Evolutionary conservation across 2,329 filamentous ascomycete species (phyloP), one percentile per base, ranked within the genome.

Genomic region (Penicillium sclerotigenum): DNA sequence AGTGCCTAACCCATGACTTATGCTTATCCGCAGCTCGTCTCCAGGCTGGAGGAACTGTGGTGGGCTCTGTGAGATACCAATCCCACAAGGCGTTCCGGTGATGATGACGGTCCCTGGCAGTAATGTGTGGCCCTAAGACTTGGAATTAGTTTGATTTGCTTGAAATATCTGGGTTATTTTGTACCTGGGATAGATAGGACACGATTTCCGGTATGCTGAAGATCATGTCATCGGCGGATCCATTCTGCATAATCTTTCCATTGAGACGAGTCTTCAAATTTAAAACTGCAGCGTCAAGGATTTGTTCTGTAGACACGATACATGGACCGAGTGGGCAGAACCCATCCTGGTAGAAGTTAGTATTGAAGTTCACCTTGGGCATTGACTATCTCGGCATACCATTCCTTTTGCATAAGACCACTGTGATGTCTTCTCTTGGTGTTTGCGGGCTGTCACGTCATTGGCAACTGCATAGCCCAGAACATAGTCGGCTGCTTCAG

Each of bases 401-500:
- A 58, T 58, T 45, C 56, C 56, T 33, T 59, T 59, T 14, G 56
- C 56, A 20, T 59, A 59, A 31, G 56, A 59, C 56, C 56, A 59
- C 36, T 59, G 56, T 10, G 56, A 59, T 14, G 56, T 59, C 33
- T 34, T 52, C 8, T 56, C 56, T 28, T 59, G 56, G 22, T 56
- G 56, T 5, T 56, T 51, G 6, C 56, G 48, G 16, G 56, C 56
- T 4, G 56, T 59, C 38, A 59, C 56, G 10, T 59, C 56, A 41
- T 59, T 59, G 16, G 56, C 56, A 13, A 43, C 45, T n/a, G 53
- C 34, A 29, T 59, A 59, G 0, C 56, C 56, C n/a, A 59, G 33
- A 41, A 59, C 40, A 34, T 52, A 56, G 18, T 42, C 29, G 26
- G 33, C 37, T 20, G 56, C 53, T 45, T 59, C 34, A n/a, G 33